Evolutionary conservation across 768 basidiomycete genomes (phyloP), one percentile per base, ranked within the genome.

Genomic region (Glaciozyma antarctica): DNA sequence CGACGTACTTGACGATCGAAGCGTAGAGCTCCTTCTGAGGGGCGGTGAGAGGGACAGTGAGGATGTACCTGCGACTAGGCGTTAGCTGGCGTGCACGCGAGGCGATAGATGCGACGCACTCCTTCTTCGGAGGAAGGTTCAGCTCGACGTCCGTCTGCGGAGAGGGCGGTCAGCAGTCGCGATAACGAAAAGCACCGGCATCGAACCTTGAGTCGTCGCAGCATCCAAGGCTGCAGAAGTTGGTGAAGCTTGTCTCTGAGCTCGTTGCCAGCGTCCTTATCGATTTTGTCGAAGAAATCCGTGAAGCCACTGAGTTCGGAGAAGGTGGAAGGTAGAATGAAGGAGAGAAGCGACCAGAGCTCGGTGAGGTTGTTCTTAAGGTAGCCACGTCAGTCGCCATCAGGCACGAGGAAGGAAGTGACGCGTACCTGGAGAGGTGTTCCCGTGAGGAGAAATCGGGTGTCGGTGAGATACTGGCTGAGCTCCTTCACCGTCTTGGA

Each of bases 321-420:
- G 75, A 98, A 97, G 60, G 98, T 85, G 70, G 92, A 87, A 0
- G 95, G 95, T 7, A 98, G 81, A 65, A 98, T 88, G 72, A 97
- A 99, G 75, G 95, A 95, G 41, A 99, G 84, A 22, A 98, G 79
- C 3, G 90, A 86, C 94, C 92, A 98, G 5, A 99, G 80, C 75
- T 99, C 95, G 7, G 86, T 82, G 4, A 99, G 81, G 73, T 97
- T 98, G 77, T 99, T 98, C 90, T 97, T 32, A 26, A 24, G 43
- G 52, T 26, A 3, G 22, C 12, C 3, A 32, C 30, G 43, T 21
- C 49, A n/a, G 47, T 12, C 26, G 24, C 44, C 63, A 41, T 47
- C 58, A 58, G 30, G 32, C 10, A 48, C n/a, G 34, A 47, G 12
- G 62, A 38, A 45, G 28, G 24, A 32, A 30, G 38, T 24, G 19